Evolutionary conservation across 2,329 filamentous ascomycete genomes (phyloP).

Genomic region (Xylaria sp.): DNA sequence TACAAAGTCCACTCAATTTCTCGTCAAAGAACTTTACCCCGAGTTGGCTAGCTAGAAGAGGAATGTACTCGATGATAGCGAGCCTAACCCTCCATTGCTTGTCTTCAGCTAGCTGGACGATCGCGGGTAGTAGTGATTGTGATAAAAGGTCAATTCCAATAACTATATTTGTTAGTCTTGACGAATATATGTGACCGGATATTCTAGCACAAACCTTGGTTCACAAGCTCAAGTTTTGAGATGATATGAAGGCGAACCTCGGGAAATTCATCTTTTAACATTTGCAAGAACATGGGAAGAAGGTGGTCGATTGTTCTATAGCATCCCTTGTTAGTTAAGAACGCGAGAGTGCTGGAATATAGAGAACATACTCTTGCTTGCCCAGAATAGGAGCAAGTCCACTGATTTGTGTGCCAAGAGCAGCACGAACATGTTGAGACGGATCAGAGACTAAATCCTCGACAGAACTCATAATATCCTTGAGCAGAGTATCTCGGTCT

Average conservation of each 20-base stretch:
- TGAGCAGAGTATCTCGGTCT: slow-evolving; percentile 84
- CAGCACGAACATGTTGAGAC: slow-evolving; percentile 95
- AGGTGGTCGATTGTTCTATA: slow-evolving; percentile 92
- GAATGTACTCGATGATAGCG: slow-evolving; percentile 99
- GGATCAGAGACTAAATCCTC: slow-evolving; percentile 95
- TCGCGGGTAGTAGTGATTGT: slow-evolving; percentile 93
- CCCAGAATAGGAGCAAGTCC: slow-evolving; percentile 95
- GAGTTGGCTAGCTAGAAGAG: slow-evolving; percentile 90
- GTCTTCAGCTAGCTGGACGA: slow-evolving; percentile 96
- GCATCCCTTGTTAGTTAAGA: slow-evolving; percentile 27
- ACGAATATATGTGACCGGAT: neutral
- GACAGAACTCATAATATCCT: slow-evolving; percentile 95
- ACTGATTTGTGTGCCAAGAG: slow-evolving; percentile 95
- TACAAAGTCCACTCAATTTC: slow-evolving; percentile 92
- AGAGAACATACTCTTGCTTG: slow-evolving; percentile 82
- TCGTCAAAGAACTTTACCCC: slow-evolving; percentile 98
- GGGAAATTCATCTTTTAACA: slow-evolving; percentile 99
- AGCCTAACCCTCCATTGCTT: slow-evolving; percentile 99
- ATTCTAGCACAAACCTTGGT: slow-evolving; percentile 71
- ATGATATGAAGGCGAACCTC: slow-evolving; percentile 99
- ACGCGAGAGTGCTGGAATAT: slow-evolving; percentile 9
- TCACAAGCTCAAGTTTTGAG: slow-evolving; percentile 98
- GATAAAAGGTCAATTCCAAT: slow-evolving; percentile 98
- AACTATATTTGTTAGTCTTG: slow-evolving; percentile 58
- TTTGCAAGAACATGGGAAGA: slow-evolving; percentile 97